Evolutionary conservation across 2,329 filamentous ascomycete genomes (phyloP), one percentile per base, ranked within the genome.

Genomic region (Phoma sp.): DNA sequence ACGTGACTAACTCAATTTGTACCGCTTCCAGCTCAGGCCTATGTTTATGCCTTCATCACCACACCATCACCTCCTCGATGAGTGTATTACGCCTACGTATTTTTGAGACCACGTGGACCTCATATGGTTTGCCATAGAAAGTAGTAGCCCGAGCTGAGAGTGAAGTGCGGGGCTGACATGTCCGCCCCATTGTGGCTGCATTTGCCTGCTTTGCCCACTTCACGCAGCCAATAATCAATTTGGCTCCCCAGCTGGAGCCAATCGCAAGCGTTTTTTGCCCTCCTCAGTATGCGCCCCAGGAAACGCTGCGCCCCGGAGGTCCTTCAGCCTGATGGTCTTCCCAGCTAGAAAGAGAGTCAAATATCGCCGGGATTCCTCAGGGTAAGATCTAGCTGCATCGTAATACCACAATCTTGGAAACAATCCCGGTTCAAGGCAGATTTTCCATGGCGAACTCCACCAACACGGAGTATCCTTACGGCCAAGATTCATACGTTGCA

Each of bases 401-500:
- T 12, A 29, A 29, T 29, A 10, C 27, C 27, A 9, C n/a, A 4
- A 13, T 17, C 25, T 39, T 32, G 35, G 15, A 32, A 13, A 3
- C n/a, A 13, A 21, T 9, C 9, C 36, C 29, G 8, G 12, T 1
- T 12, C 22, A 37, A 37, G 33, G 43, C 35, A 9, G 44, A 47
- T 13, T 38, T 10, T 6, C 9, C 2, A 47, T 47, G 33, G 19
- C 19, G 10, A 19, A 24, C 4, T 12, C 21, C 22, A 9, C 12
- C 21, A 21, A 24, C 4, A 5, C 10, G 22, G 41, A 58, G 36
- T 58, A 58, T 29, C 55, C 55, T 5, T 47, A 54, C 41, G 48
- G 40, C 29, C 45, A 54, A 22, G 22, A 36, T 5, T 54, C 55
- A 10, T 58, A 58, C 35, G 25, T 55, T 17, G 50, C 55, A 9